Conservation (phyloP, 2,329 filamentous ascomycete genomes). For the Fusarium dimerum region DNA sequence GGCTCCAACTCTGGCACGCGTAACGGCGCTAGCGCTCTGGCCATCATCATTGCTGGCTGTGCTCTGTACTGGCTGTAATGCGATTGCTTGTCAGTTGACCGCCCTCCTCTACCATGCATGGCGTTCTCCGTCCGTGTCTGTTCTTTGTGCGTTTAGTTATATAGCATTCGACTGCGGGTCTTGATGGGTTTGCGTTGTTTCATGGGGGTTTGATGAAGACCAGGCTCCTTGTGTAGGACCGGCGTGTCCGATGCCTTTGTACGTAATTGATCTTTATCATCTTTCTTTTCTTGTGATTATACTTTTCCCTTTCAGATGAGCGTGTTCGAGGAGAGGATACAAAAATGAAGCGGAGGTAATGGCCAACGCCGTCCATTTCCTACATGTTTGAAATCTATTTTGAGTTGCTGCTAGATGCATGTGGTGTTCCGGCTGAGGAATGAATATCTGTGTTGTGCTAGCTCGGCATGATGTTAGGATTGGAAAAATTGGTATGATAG, state of each 20-base stretch:
- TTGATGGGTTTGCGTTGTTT: background rate
- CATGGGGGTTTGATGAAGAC: slow-evolving; percentile 18
- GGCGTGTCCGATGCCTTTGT: slow-evolving; percentile 21
- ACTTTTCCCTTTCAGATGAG: slow-evolving; percentile 15
- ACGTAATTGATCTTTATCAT: slow-evolving; percentile 22
- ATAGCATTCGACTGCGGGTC: slow-evolving; percentile 19
- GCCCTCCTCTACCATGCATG: too few relatives aligned
- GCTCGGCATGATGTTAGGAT: too few relatives aligned
- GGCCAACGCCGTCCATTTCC: slow-evolving; percentile 22
- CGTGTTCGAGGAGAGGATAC: slow-evolving; percentile 7
- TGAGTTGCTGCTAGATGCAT: background rate
- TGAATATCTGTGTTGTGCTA: too few relatives aligned
- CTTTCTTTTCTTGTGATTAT: slow-evolving; percentile 23
- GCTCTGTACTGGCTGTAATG: slow-evolving; percentile 38
- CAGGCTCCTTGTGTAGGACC: slow-evolving; percentile 10
- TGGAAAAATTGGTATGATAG: too few relatives aligned
- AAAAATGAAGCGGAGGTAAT: slow-evolving; percentile 19
- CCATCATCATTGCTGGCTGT: slow-evolving; percentile 38
- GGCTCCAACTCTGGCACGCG: slow-evolving; percentile 35
- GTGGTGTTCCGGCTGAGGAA: background rate
- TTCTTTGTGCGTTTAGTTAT: slow-evolving; percentile 11
- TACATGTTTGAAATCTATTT: slow-evolving; percentile 1
- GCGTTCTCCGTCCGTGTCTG: slow-evolving; percentile 2
- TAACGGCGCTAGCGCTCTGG: slow-evolving; percentile 37
- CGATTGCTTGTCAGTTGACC: too few relatives aligned